These are phyloP conservation scores for Coemansia asiatica DNA, from an alignment of 192 early-diverging fungal genomes.

Conservation along the genomic window DNA sequence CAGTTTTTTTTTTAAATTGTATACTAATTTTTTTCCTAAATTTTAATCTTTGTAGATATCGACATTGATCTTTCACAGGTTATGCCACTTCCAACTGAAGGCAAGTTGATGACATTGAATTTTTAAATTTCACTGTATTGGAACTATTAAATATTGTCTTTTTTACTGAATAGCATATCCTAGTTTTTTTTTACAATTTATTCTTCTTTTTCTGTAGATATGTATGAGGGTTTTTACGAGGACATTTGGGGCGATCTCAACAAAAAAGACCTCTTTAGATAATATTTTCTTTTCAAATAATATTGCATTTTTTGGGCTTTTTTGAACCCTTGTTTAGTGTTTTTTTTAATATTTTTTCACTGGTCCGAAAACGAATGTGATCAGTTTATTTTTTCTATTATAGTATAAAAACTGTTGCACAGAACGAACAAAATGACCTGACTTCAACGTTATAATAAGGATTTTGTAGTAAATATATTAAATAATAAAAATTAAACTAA, in stretches of 20 bases:
- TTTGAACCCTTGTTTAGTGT: too few species aligned
- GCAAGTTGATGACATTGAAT: constrained; percentile 12
- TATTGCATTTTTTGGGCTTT: too few species aligned
- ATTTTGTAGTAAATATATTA: too few species aligned
- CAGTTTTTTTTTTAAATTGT: not conserved
- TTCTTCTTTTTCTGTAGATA: constrained; percentile 3
- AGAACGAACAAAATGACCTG: too few species aligned
- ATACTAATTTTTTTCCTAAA: not conserved
- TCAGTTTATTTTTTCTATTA: too few species aligned
- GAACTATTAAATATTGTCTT: not conserved
- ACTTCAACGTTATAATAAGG: too few species aligned
- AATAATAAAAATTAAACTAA: too few species aligned
- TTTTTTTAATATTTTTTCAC: too few species aligned
- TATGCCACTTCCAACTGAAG: constrained; percentile 49
- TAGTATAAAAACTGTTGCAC: too few species aligned
- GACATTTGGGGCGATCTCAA: constrained; percentile 31
- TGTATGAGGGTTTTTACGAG: constrained; percentile 24
- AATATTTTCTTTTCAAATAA: not conserved
- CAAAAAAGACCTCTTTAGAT: constrained; percentile 21
- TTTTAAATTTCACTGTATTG: not conserved
- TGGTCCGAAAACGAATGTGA: too few species aligned
- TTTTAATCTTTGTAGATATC: constrained; percentile 25
- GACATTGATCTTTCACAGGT: constrained; percentile 40
- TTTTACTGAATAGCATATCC: not conserved
- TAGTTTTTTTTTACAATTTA: not conserved